Evolutionary conservation across 139 green algal genomes (phyloP), one percentile per base, ranked within the genome.

Genomic region (Bryopsis sp.): DNA sequence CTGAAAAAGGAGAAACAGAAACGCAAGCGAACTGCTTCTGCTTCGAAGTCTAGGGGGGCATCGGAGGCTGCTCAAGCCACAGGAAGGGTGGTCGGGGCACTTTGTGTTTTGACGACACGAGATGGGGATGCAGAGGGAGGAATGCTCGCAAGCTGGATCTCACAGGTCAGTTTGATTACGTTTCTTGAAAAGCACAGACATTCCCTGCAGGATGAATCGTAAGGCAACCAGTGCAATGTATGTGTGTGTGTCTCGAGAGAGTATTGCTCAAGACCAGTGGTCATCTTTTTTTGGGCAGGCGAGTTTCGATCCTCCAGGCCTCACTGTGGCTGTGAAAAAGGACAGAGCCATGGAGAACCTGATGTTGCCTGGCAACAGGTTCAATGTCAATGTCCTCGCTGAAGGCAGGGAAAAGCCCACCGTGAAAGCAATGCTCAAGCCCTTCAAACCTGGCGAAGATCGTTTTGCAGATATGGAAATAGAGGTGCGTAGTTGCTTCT

Each of bases 121-220:
- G 82, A 90, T 46, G 89, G 88, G 37, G 90, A 96, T 43, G 88
- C 88, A 5, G 54, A 78, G 47, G 81, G 61, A 64, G 90, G 85
- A 48, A 97, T 98, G 91, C 74, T 98, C 2, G 93, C 93, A 0
- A 90, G 78, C 57, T 98, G 93, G 93, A 77, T 98, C 1, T 86
- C 77, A 24, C 89, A 95, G 78, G 85, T 85, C 34, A 26, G 43
- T 50, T 15, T 26, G 11, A 26, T 26, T 15, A 26, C 11, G 11
- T 50, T 50, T 50, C 11, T 50, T 50, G 11, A 50, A 50, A 50
- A 11, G 15, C 11, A 50, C 11, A 11, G 11, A 26, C 43, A 11
- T 50, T 50, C n/a, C n/a, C n/a, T n/a, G n/a, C n/a, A n/a, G n/a
- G n/a, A n/a, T n/a, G n/a, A n/a, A n/a, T n/a, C n/a, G n/a, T n/a